Base-by-base conservation (phyloP, 345 rosid genomes). In the Sisymbrium irio region DNA sequence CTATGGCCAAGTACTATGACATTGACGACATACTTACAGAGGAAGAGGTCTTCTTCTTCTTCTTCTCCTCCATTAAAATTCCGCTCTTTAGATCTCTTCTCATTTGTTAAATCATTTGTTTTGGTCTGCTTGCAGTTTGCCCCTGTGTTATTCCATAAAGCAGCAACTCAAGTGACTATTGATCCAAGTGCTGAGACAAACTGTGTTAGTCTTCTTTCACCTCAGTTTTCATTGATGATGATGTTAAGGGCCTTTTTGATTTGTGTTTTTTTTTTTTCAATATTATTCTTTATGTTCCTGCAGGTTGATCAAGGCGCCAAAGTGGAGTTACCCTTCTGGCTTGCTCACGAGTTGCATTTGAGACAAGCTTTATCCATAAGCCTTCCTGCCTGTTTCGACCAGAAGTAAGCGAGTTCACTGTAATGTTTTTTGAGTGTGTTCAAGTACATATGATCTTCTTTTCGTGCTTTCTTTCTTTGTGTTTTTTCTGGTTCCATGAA, bases 291-390 rank as follows among this genome's bases (percentile, higher is more conserved):
- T 20, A 57, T 1, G 7, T 60, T 47, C 36, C 5, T 67, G 71
- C 54, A 93, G 97, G 90, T 81, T 59, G 91, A 89, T 40, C 88
- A 83, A 83, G 96, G 96, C 2, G 81, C 96, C 7, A 91, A 85
- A 75, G 77, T 83, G 0, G 97, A 89, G 86, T 61, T 91, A 30
- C 97, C 73, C 25, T 67, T 75, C 37, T 91, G 98, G 97, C 94
- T 94, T 74, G 90, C 95, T 50, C 83, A 78, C 12, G 97, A 88
- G 75, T 77, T 93, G 71, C 70, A 82, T 75, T 60, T 81, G 79
- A 84, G 96, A 68, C 87, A 94, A 78, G 90, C 87, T 55, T 83
- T 79, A 15, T 68, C 89, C n/a, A 79, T 86, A 9, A 77, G 74
- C 65, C 85, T 84, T 61, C 97, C 96, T 22, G 67, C 84, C 11